Base-by-base conservation (phyloP, 306 rosid species). In the Purshia tridentata region DNA sequence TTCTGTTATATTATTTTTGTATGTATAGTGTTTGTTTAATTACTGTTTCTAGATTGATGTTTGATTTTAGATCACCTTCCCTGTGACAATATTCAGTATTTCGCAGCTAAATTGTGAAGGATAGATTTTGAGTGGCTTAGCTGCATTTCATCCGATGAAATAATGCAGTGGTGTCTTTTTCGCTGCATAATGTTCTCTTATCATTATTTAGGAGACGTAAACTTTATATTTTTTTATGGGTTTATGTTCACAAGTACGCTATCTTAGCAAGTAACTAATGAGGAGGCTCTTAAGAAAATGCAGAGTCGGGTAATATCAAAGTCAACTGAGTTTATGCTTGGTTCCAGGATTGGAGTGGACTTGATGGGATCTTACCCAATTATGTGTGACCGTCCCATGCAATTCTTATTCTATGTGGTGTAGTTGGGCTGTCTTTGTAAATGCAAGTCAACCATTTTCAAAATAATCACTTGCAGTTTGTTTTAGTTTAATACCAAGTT, bases 271-370 rank as follows among this genome's bases (percentile, higher is more conserved):
- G 54, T 35, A 53, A 65, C 67, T 62, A 62, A 50, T 82, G 58
- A 49, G 75, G 46, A 69, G 44, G 72, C 76, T 65, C 50, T 60
- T 65, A 37, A 61, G 73, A 39, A 82, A 76, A 45, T 14, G 57
- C 20, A 69, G 76, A 79, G 79, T 74, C 80, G 72, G 54, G 76
- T 40, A 52, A 71, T 77, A 12, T 46, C 58, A 69, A 78, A 81
- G 85, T 86, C 89, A 79, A 90, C 82, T 72, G 78, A 66, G 73
- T 68, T 77, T 77, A 72, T 75, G 72, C 69, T 46, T 63, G 35
- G 59, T 81, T 71, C 58, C 51, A 53, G 59, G 72, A 74, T 84
- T 70, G 41, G n/a, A 56, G 56, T 72, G 69, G 80, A 54, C 78
- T 46, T 80, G 40, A 71, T 82, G 39, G 84, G 59, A 77, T 72